Evolutionary conservation across 768 basidiomycete species (phyloP).

Genomic region (Agaricus sinodeliciosus): DNA sequence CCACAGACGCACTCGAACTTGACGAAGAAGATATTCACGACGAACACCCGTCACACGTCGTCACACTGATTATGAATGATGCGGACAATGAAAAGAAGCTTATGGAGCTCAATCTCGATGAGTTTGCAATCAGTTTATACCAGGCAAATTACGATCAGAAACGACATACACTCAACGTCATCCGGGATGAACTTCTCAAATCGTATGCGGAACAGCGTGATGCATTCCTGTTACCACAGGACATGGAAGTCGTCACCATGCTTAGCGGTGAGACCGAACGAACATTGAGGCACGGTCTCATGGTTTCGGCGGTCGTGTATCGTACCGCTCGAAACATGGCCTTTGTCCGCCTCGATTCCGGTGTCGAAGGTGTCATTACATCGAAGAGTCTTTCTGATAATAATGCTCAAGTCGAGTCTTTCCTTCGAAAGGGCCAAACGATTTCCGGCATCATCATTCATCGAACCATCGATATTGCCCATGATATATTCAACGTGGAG

Average conservation of each 20-base stretch:
- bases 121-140: conserved; percentile 90
- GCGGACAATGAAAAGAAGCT: conserved; percentile 73
- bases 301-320: conserved; percentile 69
- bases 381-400: conserved; percentile 51
- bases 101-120: conserved; percentile 87
- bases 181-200: conserved; percentile 75
- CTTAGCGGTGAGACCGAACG: conserved; percentile 84
- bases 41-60: conserved; percentile 86
- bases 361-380: conserved; percentile 78
- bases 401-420: conserved; percentile 31
- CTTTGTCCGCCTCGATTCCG: conserved; percentile 82
- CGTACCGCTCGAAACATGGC: conserved; percentile 48
- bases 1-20: conserved; percentile 92
- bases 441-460: conserved; percentile 74
- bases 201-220: conserved; percentile 76
- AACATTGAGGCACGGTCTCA: conserved; percentile 72
- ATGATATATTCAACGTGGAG: conserved; percentile 62
- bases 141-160: conserved; percentile 81
- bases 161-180: conserved; percentile 83
- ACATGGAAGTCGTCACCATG: conserved; percentile 90
- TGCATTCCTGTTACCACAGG: conserved; percentile 53
- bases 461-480: conserved; percentile 54
- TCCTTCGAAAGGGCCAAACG: conserved; percentile 74
- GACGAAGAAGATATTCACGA: conserved; percentile 96
- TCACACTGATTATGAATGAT: conserved; percentile 81